Base-by-base conservation (phyloP, 2,329 filamentous ascomycete genomes). In the Beauveria sp. region DNA sequence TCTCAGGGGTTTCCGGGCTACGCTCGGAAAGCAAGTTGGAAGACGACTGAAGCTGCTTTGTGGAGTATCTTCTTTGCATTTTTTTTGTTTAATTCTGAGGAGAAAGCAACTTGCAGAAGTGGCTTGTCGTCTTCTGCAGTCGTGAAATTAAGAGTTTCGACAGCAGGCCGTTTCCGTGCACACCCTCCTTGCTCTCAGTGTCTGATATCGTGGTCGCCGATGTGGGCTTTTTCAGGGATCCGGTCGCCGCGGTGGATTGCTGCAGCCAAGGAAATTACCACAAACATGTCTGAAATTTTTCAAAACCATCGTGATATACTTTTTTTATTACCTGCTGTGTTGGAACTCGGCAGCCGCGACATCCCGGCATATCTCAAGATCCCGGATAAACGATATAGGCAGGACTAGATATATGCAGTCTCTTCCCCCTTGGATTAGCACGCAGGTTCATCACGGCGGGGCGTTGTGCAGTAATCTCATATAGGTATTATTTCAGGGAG, bases 1-100 rank as follows among this genome's bases (percentile, higher is more conserved):
- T 62, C 60, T 62, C 54, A 62, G 60, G 60, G 60, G 60, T 46
- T 47, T 40, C 42, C 12, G n/a, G 18, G 16, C 40, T 24, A 43
- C 52, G 34, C 34, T 4, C 10, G 10, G 52, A 5, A 40, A 20
- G 6, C 6, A 16, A n/a, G 12, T 30, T 55, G 52, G 20, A 28
- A 16, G 10, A 45, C 52, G 12, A 10, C 34, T 3, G n/a, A 22
- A 14, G 50, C 12, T 10, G 30, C 5, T 24, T 12, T n/a, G 40
- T 45, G 18, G 40, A 45, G 24, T 34, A 14, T 34, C 10, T 14
- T 34, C 12, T 14, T 14, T 24, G 22, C 22, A 24, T 24, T 24
- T 24, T 3, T 9, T 3, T 9, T 12, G n/a, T 24, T 46, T 56
- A n/a, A 46, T 14, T 22, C 4, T 26, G 46, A 34, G 9, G 34